Base-by-base conservation (phyloP, 495 filamentous ascomycete genomes). In the Talaromyces proteolyticus region DNA sequence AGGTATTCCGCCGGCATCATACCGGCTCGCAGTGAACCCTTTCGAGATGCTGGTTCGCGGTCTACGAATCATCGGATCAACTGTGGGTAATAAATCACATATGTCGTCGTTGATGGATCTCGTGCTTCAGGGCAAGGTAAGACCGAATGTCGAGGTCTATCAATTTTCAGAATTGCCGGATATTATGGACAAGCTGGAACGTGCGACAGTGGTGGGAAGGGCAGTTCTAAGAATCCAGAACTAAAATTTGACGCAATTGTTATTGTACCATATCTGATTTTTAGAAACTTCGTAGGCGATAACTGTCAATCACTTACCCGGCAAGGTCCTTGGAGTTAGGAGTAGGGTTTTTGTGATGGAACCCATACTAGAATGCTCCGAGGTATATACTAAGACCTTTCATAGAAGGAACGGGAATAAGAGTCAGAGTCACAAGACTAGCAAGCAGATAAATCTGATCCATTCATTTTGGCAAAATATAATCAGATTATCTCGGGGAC, bases 1-100 rank as follows among this genome's bases (percentile, higher is more conserved):
- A 3, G 71, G 71, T 18, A 70, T 73, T 18, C 70, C 70, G 4
- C 65, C 56, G 53, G 47, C 57, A 4, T 62, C 66, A 8, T 72
- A 73, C 45, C 53, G 49, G 11, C 41, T 70, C 11, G 68, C 69
- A 6, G 65, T 63, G 11, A 67, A 66, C 3, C 71, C 71, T 22
- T 65, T 75, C 40, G 71, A 72, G 29, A 68, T 75, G 68, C 67
- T 73, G 50, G 62, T 69, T 8, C 67, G 65, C 49, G 65, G 68
- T 61, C 42, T 25, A 57, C 25, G 2, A 12, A 38, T 10, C 12
- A 29, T 17, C 25, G 16, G 5, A 1, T 36, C 11, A 24, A 43
- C 41, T 2, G 52, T 54, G 19, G 48, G 43, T 18, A 55, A 48
- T 1, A 49, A 51, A 23, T 43, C 36, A 6, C 45, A 52, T 24